A percentile compares a stretch with the other conserved stretches of the same genome.
phyloP scores from a whole-genome alignment of 2,329 filamentous ascomycete genomes.

The Dactylellina leptospora region DNA sequence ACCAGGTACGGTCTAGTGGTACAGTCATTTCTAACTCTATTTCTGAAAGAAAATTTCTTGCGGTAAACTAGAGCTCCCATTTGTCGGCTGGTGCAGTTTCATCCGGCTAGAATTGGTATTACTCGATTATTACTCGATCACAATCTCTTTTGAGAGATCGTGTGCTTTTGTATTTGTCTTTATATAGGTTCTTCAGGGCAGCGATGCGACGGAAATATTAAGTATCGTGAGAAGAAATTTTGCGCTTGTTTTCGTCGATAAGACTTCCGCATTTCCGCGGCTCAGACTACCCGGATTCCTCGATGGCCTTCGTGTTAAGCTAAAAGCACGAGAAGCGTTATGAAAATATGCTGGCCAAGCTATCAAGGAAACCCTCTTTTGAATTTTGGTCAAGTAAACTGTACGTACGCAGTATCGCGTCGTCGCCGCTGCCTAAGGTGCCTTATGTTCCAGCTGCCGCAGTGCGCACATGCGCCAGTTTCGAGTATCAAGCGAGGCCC shows the following conservation, averaged over 20 bases:
- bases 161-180: not conserved
- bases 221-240: not conserved
- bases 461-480: too few relatives aligned
- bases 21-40: too few relatives aligned
- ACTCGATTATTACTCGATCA: slow-evolving; percentile 53
- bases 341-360: too few relatives aligned
- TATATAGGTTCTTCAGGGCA: not conserved
- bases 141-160: slow-evolving; percentile 26
- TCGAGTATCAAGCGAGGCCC: too few relatives aligned
- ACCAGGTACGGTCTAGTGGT: too few relatives aligned
- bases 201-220: not conserved
- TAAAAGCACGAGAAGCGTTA: too few relatives aligned
- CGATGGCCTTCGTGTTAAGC: too few relatives aligned
- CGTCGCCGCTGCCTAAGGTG: too few relatives aligned
- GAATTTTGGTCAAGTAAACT: slow-evolving; percentile 3
- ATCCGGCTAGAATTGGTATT: slow-evolving; percentile 39
- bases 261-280: slow-evolving; percentile 1
- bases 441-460: too few relatives aligned
- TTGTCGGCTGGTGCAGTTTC: not conserved
- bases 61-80: not conserved
- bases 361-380: too few relatives aligned
- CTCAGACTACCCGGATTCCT: not conserved
- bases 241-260: not conserved
- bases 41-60: too few relatives aligned
- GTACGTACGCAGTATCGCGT: slow-evolving; percentile 11